Evolutionary conservation across 805 yeast species (phyloP).

Genomic region (Clavispora vitiphila): DNA sequence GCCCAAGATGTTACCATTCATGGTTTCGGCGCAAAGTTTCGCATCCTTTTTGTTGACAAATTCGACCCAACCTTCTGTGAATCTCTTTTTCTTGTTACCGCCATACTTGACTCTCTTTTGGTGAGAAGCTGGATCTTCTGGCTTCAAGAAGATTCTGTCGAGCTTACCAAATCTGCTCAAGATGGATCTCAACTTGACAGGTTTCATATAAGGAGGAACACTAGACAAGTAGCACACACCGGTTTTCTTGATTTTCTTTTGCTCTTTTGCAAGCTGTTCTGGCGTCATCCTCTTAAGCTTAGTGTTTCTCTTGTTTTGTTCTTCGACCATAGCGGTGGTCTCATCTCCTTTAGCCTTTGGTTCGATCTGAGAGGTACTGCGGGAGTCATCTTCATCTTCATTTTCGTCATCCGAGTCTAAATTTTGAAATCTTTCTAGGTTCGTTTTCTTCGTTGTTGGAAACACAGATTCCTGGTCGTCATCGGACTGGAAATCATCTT

Average conservation of each 20-base stretch:
- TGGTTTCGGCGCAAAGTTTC: slow-evolving; percentile 75
- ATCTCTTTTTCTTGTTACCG: slow-evolving; percentile 85
- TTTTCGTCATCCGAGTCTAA: slow-evolving; percentile 2
- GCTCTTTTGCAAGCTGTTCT: slow-evolving; percentile 49
- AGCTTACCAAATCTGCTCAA: slow-evolving; percentile 78
- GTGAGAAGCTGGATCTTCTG: slow-evolving; percentile 67
- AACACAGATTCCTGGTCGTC: slow-evolving; percentile 11
- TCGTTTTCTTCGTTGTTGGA: slow-evolving; percentile 8
- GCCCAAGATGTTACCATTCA: slow-evolving; percentile 86
- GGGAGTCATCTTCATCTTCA: too few species aligned
- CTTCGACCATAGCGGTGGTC: slow-evolving; percentile 11
- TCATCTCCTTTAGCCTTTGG: slow-evolving; percentile 7
- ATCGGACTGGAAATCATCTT: slow-evolving; percentile 14
- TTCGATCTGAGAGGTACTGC: too few species aligned
- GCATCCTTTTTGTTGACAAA: slow-evolving; percentile 81
- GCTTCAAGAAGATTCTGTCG: slow-evolving; percentile 82
- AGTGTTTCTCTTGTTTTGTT: slow-evolving; percentile 13
- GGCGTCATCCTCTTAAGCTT: slow-evolving; percentile 55
- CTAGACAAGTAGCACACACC: slow-evolving; percentile 92
- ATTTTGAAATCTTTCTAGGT: slow-evolving; percentile 1
- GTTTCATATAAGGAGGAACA: slow-evolving; percentile 97
- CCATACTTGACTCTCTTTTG: slow-evolving; percentile 74
- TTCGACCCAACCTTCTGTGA: slow-evolving; percentile 97
- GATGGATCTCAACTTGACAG: slow-evolving; percentile 80
- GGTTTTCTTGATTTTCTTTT: slow-evolving; percentile 56